Evolutionary conservation across 2,329 filamentous ascomycete genomes (phyloP), one percentile per base, ranked within the genome.

Genomic region (Aureobasidium namibiae): DNA sequence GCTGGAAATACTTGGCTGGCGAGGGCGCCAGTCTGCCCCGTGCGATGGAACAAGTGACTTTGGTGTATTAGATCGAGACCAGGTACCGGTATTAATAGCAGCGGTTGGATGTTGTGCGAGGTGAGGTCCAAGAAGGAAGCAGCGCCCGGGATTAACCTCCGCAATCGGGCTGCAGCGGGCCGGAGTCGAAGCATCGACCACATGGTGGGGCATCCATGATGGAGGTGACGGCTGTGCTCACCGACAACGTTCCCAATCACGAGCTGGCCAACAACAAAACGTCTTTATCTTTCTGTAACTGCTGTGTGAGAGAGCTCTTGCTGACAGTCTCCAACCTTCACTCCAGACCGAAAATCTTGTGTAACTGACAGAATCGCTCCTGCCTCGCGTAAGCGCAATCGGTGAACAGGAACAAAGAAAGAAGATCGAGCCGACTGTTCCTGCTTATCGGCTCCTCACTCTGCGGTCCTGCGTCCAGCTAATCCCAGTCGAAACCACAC

Each of bases 391-490:
- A 45, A 45, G 52, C 50, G 38, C 34, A 29, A 42, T 54, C 36
- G 50, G 50, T 42, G 50, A 33, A 42, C 36, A 33, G 50, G 24
- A 54, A 42, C 26, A 54, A 54, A 54, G 36, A 54, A 54, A 38
- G 36, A 54, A 54, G 42, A 14, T 45, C 42, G 26, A 29, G 9
- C 33, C 14, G 38, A 44, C 39, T 36, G 41, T 57, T 57, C 33
- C 41, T 46, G 54, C 54, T 57, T 57, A 48, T 57, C 54, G 54
- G 54, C 54, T 57, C 54, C 54, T 57, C 54, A 57, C 31, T 46
- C 42, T 57, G 54, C 54, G 54, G 24, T 57, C 38, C 54, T 54
- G 50, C 42, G n/a, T 31, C 42, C 7, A 48, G 31, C 42, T 48
- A 31, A 46, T 38, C 54, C 54, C 54, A 57, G 54, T 48, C 41